Conservation (phyloP, 768 basidiomycete species). For the Mycena rosella region DNA sequence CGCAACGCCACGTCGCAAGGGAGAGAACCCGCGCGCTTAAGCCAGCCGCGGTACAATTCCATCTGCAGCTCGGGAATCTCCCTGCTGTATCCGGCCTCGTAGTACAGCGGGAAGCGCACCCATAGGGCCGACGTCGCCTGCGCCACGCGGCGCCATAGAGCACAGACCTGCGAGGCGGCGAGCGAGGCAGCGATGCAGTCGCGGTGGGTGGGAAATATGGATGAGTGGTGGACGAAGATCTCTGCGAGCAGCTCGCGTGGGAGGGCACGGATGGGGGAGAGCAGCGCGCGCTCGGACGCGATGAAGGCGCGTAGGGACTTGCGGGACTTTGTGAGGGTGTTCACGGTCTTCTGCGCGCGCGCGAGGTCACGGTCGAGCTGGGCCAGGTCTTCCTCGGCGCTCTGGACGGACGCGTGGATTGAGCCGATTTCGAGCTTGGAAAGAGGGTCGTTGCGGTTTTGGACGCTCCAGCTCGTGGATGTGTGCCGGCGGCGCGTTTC, state of each 20-base stretch:
- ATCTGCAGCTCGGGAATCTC: neutral
- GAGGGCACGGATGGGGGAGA: slow-evolving; percentile 11
- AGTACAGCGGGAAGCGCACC: slow-evolving; percentile 22
- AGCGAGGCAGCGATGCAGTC: slow-evolving; percentile 14
- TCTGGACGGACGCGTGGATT: neutral
- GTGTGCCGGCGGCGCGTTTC: slow-evolving; percentile 18
- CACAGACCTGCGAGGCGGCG: slow-evolving; percentile 18
- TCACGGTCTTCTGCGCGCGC: neutral
- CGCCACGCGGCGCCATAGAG: neutral
- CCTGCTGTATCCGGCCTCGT: neutral
- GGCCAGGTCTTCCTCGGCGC: slow-evolving; percentile 1
- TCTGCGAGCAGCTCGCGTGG: slow-evolving; percentile 12
- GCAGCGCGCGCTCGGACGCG: slow-evolving; percentile 18
- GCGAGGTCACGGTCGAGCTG: neutral
- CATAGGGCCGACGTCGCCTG: slow-evolving; percentile 18
- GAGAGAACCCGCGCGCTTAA: slow-evolving; percentile 1
- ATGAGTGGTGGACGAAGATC: slow-evolving; percentile 9
- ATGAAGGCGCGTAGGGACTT: neutral
- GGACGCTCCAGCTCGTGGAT: slow-evolving; percentile 15
- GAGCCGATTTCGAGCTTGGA: slow-evolving; percentile 21
- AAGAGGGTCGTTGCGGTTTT: slow-evolving; percentile 12
- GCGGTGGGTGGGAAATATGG: neutral
- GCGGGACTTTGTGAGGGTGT: neutral
- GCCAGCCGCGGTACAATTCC: neutral
- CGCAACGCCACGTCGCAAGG: slow-evolving; percentile 17